Evolutionary conservation across 352 stramenopile species (phyloP).

Genomic region (Lagenidium giganteum): DNA sequence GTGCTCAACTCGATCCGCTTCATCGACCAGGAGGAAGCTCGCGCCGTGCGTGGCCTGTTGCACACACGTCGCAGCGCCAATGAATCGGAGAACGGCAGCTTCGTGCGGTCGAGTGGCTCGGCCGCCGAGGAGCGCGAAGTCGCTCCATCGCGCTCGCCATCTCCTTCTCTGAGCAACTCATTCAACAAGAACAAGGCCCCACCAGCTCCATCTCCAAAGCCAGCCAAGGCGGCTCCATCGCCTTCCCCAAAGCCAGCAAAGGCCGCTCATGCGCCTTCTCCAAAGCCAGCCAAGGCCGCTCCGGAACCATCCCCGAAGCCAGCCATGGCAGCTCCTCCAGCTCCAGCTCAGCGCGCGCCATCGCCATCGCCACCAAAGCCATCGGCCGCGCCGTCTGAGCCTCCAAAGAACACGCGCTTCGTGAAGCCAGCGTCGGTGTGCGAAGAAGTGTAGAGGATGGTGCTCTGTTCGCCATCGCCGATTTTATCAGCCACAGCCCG

Average conservation of each 20-base stretch:
- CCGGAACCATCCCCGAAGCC: conserved; percentile 1
- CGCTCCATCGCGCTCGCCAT: conserved; percentile 2
- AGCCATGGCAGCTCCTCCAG: background rate
- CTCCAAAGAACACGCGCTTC: no score
- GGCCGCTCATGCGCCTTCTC: background rate
- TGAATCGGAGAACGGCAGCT: conserved; percentile 53
- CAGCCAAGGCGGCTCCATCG: conserved; percentile 1
- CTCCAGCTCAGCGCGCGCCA: background rate
- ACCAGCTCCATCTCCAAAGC: no score
- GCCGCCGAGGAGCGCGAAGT: conserved; percentile 5
- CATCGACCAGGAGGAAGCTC: conserved; percentile 86
- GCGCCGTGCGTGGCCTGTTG: conserved; percentile 79
- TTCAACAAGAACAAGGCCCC: no score
- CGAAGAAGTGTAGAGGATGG: no score
- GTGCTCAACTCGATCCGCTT: conserved; percentile 87
- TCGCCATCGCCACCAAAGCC: no score
- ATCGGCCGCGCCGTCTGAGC: no score
- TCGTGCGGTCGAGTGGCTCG: conserved; percentile 17
- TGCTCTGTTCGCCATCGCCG: no score
- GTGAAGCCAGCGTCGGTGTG: no score
- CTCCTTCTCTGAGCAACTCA: no score
- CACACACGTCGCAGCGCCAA: conserved; percentile 32
- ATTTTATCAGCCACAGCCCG: no score
- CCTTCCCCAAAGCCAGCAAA: background rate
- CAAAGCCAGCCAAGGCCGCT: background rate